phyloP scores from a whole-genome alignment of 75 land plant species.

The Pinus albicaulis region DNA sequence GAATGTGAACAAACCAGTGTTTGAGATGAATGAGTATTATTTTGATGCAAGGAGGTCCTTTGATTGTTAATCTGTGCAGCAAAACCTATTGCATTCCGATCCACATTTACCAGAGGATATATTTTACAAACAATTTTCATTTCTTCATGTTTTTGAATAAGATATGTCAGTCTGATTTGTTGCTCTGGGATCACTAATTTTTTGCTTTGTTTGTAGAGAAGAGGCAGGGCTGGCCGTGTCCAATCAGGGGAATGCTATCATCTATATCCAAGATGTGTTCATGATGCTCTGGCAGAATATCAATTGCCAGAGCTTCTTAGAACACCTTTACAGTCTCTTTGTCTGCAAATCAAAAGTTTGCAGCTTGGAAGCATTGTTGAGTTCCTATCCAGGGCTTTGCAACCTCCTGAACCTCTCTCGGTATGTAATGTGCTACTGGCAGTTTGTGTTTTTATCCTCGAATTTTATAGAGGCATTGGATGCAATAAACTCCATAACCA shows the following conservation, averaged over 20 bases:
- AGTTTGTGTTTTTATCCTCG: too few relatives aligned
- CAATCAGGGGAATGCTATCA: slow-evolving; percentile 92
- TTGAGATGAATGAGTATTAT: not conserved
- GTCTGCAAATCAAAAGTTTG: slow-evolving; percentile 88
- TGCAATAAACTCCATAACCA: too few relatives aligned
- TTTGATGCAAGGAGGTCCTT: not conserved
- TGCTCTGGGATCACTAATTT: not conserved
- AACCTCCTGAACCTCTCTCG: slow-evolving; percentile 76
- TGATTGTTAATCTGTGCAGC: not conserved
- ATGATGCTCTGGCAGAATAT: slow-evolving; percentile 81
- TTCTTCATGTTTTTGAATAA: not conserved
- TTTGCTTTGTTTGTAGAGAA: slow-evolving; percentile 43
- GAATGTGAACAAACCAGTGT: not conserved
- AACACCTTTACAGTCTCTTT: slow-evolving; percentile 85
- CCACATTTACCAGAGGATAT: not conserved
- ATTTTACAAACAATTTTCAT: not conserved
- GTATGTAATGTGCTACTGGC: slow-evolving; percentile 20
- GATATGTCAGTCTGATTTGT: not conserved
- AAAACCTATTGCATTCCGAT: not conserved
- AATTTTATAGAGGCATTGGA: too few relatives aligned
- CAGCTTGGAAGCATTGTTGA: slow-evolving; percentile 69
- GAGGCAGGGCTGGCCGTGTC: slow-evolving; percentile 95
- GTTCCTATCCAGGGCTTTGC: slow-evolving; percentile 77
- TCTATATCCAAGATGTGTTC: slow-evolving; percentile 84
- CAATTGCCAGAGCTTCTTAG: slow-evolving; percentile 89